These are phyloP conservation scores for Epichloe scottii DNA, from an alignment of 2,329 filamentous ascomycete genomes.

Conservation along the genomic window DNA sequence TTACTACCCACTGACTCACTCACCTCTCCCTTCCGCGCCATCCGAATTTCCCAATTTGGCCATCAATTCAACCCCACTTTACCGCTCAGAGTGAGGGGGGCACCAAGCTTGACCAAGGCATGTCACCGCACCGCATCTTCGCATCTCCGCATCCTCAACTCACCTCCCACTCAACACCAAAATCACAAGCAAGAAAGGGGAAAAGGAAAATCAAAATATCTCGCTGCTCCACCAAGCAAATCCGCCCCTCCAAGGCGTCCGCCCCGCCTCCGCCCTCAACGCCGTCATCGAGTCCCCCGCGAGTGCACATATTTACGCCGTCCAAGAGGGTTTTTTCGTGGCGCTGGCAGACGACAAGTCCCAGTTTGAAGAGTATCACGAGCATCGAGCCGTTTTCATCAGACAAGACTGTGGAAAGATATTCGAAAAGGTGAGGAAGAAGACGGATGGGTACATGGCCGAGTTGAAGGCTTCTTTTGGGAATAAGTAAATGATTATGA, in stretches of 20 bases:
- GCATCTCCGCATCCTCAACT: too few species aligned
- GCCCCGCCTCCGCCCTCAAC: too few species aligned
- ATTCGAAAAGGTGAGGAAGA: slow-evolving; percentile 13
- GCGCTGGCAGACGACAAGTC: slow-evolving; percentile 22
- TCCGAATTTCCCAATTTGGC: slow-evolving; percentile 18
- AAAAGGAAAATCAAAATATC: too few species aligned
- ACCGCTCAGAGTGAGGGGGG: background rate
- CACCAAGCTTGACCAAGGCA: too few species aligned
- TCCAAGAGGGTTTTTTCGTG: slow-evolving; percentile 26
- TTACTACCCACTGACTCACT: background rate
- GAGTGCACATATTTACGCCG: slow-evolving; percentile 29
- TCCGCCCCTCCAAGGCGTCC: too few species aligned
- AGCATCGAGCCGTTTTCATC: slow-evolving; percentile 18
- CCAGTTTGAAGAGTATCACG: slow-evolving; percentile 25
- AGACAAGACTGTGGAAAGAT: slow-evolving; percentile 21
- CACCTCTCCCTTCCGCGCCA: background rate
- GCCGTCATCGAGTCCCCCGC: too few species aligned
- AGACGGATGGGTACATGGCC: slow-evolving; percentile 9
- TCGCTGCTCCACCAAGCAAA: too few species aligned
- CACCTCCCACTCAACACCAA: too few species aligned
- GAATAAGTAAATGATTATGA: background rate
- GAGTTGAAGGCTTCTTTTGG: slow-evolving; percentile 8
- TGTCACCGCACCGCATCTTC: too few species aligned
- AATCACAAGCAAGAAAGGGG: too few species aligned
- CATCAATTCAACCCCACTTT: slow-evolving; percentile 11